phyloP scores from a whole-genome alignment of 2,329 filamentous ascomycete species.

The Sporothrix euskadiensis region DNA sequence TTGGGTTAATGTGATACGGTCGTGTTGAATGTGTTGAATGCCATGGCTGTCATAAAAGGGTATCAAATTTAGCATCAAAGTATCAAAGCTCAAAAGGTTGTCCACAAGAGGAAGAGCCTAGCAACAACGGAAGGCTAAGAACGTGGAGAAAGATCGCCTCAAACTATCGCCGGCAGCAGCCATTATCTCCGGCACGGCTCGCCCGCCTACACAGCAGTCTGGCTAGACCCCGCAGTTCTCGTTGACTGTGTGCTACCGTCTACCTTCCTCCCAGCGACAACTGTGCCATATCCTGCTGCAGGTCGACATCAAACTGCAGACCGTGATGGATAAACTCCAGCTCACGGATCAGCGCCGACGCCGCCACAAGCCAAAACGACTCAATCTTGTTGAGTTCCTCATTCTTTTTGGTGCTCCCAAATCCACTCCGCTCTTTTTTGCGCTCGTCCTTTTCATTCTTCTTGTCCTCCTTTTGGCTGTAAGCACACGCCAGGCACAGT shows the following conservation, averaged over 20 bases:
- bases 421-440: background rate
- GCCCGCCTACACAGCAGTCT: background rate
- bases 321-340: constrained; percentile 26
- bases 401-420: background rate
- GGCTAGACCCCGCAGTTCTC: too few species aligned
- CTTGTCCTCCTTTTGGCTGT: constrained; percentile 18
- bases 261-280: background rate
- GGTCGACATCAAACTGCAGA: background rate
- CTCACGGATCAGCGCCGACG: constrained; percentile 38
- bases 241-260: background rate
- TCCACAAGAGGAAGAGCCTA: background rate
- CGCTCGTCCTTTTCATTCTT: background rate
- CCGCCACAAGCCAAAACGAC: constrained; percentile 40
- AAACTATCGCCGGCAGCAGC: background rate
- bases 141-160: background rate
- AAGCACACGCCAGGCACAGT: constrained; percentile 39
- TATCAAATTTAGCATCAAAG: background rate
- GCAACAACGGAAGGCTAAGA: background rate
- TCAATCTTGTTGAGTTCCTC: constrained; percentile 30
- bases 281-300: constrained; percentile 21
- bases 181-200: background rate
- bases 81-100: too few species aligned
- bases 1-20: background rate
- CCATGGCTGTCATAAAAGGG: background rate
- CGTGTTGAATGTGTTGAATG: background rate